phyloP scores from a whole-genome alignment of 2,329 filamentous ascomycete genomes.

The Pestalotiopsis fici region DNA sequence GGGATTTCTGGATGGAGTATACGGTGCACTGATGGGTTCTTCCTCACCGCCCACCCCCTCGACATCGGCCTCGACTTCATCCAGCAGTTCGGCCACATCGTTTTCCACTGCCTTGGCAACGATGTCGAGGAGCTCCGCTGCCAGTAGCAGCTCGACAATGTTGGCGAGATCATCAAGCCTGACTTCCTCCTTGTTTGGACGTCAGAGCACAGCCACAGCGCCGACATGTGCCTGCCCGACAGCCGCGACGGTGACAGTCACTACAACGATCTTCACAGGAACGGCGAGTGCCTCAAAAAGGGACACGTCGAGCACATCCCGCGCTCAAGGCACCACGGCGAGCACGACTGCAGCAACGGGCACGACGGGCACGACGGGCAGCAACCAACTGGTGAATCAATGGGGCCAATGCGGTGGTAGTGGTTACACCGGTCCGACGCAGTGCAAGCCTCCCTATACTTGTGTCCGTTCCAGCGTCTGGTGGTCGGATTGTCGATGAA shows the following conservation, averaged over 20 bases:
- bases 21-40: background rate
- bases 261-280: background rate
- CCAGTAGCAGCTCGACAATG: background rate
- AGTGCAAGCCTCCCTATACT: background rate
- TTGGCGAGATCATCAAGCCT: background rate
- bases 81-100: background rate
- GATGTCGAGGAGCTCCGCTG: background rate
- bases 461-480: background rate
- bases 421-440: background rate
- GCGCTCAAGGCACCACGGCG: background rate
- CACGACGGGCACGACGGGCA: background rate
- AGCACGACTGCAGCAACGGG: background rate
- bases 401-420: background rate
- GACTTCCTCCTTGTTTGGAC: background rate
- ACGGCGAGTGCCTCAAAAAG: background rate
- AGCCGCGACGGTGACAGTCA: background rate
- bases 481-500: background rate
- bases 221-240: background rate
- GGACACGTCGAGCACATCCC: background rate
- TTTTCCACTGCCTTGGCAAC: background rate
- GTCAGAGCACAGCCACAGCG: background rate
- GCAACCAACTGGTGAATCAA: background rate
- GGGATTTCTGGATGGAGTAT: constrained; percentile 49
- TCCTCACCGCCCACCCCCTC: background rate
- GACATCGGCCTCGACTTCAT: background rate